Base-by-base conservation (phyloP, 2,329 filamentous ascomycete species). In the Xylaria sp. region DNA sequence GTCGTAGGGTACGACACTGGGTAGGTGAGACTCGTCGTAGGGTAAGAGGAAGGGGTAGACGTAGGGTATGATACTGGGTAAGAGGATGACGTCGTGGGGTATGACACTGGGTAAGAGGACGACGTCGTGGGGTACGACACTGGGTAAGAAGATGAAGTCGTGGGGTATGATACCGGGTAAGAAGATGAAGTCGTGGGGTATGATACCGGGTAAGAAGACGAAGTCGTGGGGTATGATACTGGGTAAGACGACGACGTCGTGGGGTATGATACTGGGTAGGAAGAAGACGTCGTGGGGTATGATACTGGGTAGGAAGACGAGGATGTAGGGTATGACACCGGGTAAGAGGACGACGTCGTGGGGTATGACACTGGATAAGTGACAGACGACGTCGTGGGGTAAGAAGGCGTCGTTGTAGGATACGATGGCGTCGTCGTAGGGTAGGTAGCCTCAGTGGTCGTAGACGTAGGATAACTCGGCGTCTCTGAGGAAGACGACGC, bases 361-460 rank as follows among this genome's bases (percentile, higher is more conserved):
- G 65, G 54, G 13, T 67, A 67, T 5, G 51, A 51, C 15, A 33
- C 47, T 7, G 20, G 75, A 50, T 55, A 66, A 5, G 38, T 53
- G 6, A 47, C 31, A 33, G 56, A 44, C 20, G 53, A 42, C 10
- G 20, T 22, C 1, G 27, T 20, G 20, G 47, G 33, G 10, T 53
- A 53, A 17, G 42, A 27, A 22, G 45, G 58, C 0, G 58, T 58
- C 15, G 50, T 47, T 3, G 42, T 50, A 5, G 59, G 53, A n/a
- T 69, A 69, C 0, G 63, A 57, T 27, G 59, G 56, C n/a, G 62
- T 61, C 25, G 51, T 53, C 13, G 6, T n/a, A 3, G 66, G 63
- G 17, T 65, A 68, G 5, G 47, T 51, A n/a, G 66, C 57, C 2
- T 33, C 38, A n/a, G 57, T 62, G 11, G 61, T 57, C 5, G 59